Conservation (phyloP, 2,329 filamentous ascomycete genomes). For the Davidsoniella neocaledoniae region DNA sequence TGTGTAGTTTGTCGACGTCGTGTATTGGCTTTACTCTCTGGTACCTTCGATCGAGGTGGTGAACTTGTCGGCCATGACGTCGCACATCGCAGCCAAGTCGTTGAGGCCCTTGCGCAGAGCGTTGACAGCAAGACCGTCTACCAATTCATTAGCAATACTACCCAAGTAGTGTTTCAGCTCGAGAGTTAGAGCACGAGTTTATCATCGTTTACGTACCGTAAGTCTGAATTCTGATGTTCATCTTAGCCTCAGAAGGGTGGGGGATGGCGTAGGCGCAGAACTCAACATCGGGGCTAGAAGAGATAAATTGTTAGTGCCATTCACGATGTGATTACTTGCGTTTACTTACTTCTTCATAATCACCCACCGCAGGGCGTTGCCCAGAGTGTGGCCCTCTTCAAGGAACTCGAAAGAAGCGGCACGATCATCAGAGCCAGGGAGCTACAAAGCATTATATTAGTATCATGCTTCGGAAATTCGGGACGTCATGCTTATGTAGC, state of each 20-base stretch:
- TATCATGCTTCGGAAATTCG: not conserved
- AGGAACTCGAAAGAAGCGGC: conserved; percentile 92
- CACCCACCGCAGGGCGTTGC: conserved; percentile 83
- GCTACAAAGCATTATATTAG: conserved; percentile 30
- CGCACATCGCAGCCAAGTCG: conserved; percentile 81
- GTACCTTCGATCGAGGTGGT: conserved; percentile 40
- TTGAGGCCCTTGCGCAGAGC: conserved; percentile 79
- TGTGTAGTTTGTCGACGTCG: not conserved
- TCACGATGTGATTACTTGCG: too few relatives aligned
- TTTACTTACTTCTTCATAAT: conserved; percentile 96
- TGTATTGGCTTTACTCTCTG: conserved; percentile 17
- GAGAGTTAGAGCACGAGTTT: not conserved
- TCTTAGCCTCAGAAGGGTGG: conserved; percentile 86
- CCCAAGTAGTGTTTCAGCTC: not conserved
- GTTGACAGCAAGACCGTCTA: conserved; percentile 65
- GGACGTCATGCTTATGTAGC: conserved; percentile 11
- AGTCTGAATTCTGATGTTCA: conserved; percentile 96
- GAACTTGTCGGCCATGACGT: conserved; percentile 88
- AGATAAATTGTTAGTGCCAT: not conserved
- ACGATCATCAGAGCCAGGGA: conserved; percentile 69
- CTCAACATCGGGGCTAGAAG: conserved; percentile 70
- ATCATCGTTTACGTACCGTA: conserved; percentile 49
- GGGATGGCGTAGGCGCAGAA: conserved; percentile 98
- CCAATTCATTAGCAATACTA: not conserved
- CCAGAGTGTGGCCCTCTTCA: conserved; percentile 85